phyloP scores from a whole-genome alignment of 495 filamentous ascomycete species.

The Astrothelium subdiscretum region DNA sequence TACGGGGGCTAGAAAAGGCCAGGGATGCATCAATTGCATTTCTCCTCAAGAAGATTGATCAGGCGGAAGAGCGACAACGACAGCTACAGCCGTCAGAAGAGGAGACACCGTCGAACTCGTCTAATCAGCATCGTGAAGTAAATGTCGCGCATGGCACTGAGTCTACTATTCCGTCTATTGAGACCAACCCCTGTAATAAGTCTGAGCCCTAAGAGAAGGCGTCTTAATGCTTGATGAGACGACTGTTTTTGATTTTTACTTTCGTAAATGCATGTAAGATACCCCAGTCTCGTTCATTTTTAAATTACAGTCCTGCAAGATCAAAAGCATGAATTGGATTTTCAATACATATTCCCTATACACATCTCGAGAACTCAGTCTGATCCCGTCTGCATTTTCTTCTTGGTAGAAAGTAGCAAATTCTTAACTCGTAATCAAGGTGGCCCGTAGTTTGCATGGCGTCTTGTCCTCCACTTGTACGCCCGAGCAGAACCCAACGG shows the following conservation, averaged over 20 bases:
- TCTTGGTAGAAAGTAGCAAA: too few species aligned
- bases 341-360: too few species aligned
- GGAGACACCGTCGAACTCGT: background rate
- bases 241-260: background rate
- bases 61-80: conserved; percentile 22
- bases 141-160: background rate
- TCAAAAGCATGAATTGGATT: too few species aligned
- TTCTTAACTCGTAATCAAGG: too few species aligned
- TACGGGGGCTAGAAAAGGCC: conserved; percentile 30
- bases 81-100: background rate
- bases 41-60: conserved; percentile 32
- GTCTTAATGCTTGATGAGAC: background rate
- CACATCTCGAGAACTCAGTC: too few species aligned
- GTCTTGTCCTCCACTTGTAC: too few species aligned
- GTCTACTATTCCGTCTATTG: background rate
- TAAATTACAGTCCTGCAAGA: too few species aligned
- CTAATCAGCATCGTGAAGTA: background rate
- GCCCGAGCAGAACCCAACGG: too few species aligned
- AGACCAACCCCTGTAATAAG: background rate
- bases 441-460: too few species aligned
- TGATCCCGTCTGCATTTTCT: too few species aligned
- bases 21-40: conserved; percentile 34
- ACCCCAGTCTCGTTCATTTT: too few species aligned
- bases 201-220: background rate
- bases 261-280: background rate